Evolutionary conservation across 495 filamentous ascomycete genomes (phyloP).

Genomic region (Podospora bellae-mahoneyi): DNA sequence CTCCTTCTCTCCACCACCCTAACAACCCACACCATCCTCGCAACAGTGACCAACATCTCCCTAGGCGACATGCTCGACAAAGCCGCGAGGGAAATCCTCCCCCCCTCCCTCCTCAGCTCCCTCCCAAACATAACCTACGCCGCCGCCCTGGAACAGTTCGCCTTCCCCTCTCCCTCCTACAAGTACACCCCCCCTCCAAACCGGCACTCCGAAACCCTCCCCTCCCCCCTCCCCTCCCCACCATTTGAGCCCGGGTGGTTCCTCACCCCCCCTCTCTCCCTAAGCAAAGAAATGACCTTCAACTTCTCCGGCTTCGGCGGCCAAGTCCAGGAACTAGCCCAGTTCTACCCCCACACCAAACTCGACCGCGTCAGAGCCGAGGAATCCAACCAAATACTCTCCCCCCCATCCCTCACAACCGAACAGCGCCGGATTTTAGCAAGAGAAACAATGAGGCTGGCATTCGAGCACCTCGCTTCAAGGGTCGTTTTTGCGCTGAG

Average conservation of each 20-base stretch:
- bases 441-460: constrained; percentile 65
- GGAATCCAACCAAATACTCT: neutral
- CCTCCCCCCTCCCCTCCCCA: constrained; percentile 20
- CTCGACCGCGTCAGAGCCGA: neutral
- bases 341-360: constrained; percentile 16
- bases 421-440: constrained; percentile 62
- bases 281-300: constrained; percentile 31
- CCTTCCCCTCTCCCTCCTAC: constrained; percentile 56
- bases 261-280: constrained; percentile 35
- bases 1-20: constrained; percentile 68
- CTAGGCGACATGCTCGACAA: constrained; percentile 87
- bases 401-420: constrained; percentile 18
- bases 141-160: constrained; percentile 70
- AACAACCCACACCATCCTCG: constrained; percentile 65
- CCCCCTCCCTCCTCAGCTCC: constrained; percentile 42
- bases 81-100: constrained; percentile 69
- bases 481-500: constrained; percentile 65
- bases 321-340: constrained; percentile 26
- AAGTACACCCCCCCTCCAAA: constrained; percentile 53
- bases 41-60: constrained; percentile 67
- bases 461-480: constrained; percentile 84
- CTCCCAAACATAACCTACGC: constrained; percentile 68
- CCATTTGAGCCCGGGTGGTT: constrained; percentile 23
- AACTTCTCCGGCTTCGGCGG: constrained; percentile 41
- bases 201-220: constrained; percentile 52